Evolutionary conservation across 2,329 filamentous ascomycete species (phyloP).

Genomic region (Microdochium bolleyi): DNA sequence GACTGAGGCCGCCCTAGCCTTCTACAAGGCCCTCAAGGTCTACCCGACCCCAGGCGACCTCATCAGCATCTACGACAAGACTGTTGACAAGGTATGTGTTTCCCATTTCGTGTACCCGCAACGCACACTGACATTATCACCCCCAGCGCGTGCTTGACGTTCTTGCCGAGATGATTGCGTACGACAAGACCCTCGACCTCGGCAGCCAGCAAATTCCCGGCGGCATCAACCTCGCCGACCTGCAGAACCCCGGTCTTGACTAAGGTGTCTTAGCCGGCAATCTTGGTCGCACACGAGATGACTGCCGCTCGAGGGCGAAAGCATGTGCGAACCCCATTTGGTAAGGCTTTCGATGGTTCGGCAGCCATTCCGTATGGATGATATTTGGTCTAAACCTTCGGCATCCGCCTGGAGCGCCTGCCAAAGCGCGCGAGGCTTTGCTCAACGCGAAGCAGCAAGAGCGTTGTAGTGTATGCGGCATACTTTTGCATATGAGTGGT

Average conservation of each 20-base stretch:
- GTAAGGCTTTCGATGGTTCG: too few relatives aligned
- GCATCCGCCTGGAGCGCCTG: too few relatives aligned
- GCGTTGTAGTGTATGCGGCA: too few relatives aligned
- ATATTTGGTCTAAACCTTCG: too few relatives aligned
- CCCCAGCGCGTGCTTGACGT: slow-evolving; percentile 81
- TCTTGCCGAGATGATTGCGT: slow-evolving; percentile 94
- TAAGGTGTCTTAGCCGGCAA: slow-evolving; percentile 19
- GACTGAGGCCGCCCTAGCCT: slow-evolving; percentile 83
- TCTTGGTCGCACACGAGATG: not conserved
- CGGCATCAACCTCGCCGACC: slow-evolving; percentile 31
- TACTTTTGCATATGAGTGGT: too few relatives aligned
- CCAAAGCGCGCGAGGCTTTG: too few relatives aligned
- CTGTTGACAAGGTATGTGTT: slow-evolving; percentile 74
- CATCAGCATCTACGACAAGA: slow-evolving; percentile 97
- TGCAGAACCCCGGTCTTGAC: slow-evolving; percentile 46
- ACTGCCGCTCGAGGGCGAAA: too few relatives aligned
- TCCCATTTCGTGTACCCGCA: not conserved
- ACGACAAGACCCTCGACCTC: slow-evolving; percentile 68
- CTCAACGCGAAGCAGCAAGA: too few relatives aligned
- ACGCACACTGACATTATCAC: not conserved
- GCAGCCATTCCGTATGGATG: too few relatives aligned
- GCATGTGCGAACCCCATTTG: too few relatives aligned
- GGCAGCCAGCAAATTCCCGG: slow-evolving; percentile 3
- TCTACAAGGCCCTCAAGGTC: slow-evolving; percentile 98
- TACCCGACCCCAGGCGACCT: slow-evolving; percentile 90